Evolutionary conservation across 345 rosid genomes (phyloP).

Genomic region (Euphorbia lathyris): DNA sequence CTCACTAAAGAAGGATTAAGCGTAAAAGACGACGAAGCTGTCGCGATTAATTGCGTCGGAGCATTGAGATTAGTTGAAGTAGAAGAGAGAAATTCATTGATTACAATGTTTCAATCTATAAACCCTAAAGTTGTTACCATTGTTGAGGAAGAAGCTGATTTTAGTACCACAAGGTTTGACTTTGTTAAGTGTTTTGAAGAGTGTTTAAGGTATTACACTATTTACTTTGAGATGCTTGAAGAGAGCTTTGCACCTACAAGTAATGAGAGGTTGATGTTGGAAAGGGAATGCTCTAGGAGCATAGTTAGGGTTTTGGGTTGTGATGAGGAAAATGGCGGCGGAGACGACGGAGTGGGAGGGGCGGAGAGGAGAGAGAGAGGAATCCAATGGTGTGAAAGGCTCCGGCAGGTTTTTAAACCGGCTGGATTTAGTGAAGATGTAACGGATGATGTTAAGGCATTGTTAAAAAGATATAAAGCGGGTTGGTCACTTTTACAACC

Average conservation of each 20-base stretch:
- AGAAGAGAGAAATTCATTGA: slow-evolving; percentile 38
- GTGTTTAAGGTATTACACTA: slow-evolving; percentile 56
- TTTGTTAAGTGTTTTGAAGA: slow-evolving; percentile 68
- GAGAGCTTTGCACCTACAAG: slow-evolving; percentile 61
- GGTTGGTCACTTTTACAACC: slow-evolving; percentile 55
- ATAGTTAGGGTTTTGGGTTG: slow-evolving; percentile 73
- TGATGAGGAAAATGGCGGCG: slow-evolving; percentile 18
- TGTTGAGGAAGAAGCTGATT: slow-evolving; percentile 78
- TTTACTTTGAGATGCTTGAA: slow-evolving; percentile 70
- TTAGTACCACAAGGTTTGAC: slow-evolving; percentile 45
- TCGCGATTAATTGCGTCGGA: slow-evolving; percentile 62
- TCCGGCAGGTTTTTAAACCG: slow-evolving; percentile 35
- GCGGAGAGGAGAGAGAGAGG: slow-evolving; percentile 65
- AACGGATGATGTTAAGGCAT: slow-evolving; percentile 65
- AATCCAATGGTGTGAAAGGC: slow-evolving; percentile 49
- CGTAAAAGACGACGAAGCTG: slow-evolving; percentile 53
- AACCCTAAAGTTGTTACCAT: slow-evolving; percentile 51
- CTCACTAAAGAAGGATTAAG: slow-evolving; percentile 47
- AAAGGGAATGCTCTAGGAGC: slow-evolving; percentile 64
- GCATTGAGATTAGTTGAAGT: slow-evolving; percentile 43
- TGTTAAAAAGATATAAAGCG: slow-evolving; percentile 56
- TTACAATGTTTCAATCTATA: slow-evolving; percentile 43
- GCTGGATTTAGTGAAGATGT: slow-evolving; percentile 61
- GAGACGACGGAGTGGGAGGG: slow-evolving; percentile 16
- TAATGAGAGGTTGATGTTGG: slow-evolving; percentile 65